Base-by-base conservation (phyloP, 2,329 filamentous ascomycete species). In the Macroventuria anomochaeta region DNA sequence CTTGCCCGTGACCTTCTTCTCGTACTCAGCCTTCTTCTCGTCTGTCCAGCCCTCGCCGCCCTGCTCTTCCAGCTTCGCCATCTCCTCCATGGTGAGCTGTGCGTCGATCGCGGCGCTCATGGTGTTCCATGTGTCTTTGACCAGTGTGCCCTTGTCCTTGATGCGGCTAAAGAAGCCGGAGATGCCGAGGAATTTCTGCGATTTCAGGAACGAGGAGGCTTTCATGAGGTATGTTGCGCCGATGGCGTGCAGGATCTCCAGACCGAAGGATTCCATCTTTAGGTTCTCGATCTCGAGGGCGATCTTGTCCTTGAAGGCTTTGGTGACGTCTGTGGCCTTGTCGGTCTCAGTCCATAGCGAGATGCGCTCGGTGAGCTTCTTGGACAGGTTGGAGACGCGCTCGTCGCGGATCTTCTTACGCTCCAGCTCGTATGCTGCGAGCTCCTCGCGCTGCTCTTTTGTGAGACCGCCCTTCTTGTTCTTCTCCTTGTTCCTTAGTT, bases 31-130 rank as follows among this genome's bases (percentile, higher is more conserved):
- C 78, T 93, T 92, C 81, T 90, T 93, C 85, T 97, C 95, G 59
- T 99, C 95, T 0, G 95, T 97, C 95, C 95, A 99, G 57, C 96
- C 92, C 50, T 97, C 95, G 42, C 95, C 95, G 46, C 93, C 95
- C 69, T 88, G 88, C 80, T 97, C 90, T 79, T 99, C 95, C 77
- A 93, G 83, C 75, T 93, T 92, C 48, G 92, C 93, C 95, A 99
- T 97, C 76, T 97, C 93, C 80, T 99, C 93, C 86, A 99, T 96
- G 55, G 93, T 96, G 80, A 96, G 89, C 79, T 99, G 95, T 21
- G 95, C 95, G 71, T 97, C 93, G 62, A 99, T 96, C 32, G 95
- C 95, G 44, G 91, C 96, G 59, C 88, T 92, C 72, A 99, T 97
- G 25, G 95, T 99, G 71, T 90, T 93, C 95, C 95, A 99, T 1